These are phyloP conservation scores for Dendrobium huoshanense DNA, from an alignment of 106 monocot species.

Conservation along the genomic window DNA sequence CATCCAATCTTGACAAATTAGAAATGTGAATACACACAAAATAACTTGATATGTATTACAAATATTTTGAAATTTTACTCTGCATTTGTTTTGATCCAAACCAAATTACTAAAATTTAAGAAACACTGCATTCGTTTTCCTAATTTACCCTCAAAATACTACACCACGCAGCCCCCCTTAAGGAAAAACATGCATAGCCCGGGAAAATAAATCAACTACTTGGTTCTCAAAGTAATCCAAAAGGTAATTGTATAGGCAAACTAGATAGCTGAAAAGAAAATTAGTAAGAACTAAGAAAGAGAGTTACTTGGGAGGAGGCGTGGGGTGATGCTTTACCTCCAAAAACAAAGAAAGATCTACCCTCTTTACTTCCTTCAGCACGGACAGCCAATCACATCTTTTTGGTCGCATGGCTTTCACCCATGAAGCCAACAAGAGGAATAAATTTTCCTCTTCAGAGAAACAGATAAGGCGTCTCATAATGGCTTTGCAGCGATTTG, in stretches of 20 bases:
- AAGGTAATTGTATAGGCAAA: background rate
- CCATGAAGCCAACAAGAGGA: slow-evolving; percentile 58
- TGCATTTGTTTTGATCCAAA: too few species aligned
- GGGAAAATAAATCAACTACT: too few species aligned
- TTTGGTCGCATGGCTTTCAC: slow-evolving; percentile 70
- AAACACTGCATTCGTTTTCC: too few species aligned
- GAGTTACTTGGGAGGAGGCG: too few species aligned
- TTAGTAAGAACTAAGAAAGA: background rate
- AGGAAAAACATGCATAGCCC: background rate
- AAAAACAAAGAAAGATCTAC: slow-evolving; percentile 36
- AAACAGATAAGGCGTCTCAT: slow-evolving; percentile 68
- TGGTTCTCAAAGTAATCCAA: too few species aligned
- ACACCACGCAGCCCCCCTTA: too few species aligned
- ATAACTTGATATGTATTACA: too few species aligned
- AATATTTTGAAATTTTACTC: too few species aligned
- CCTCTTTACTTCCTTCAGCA: slow-evolving; percentile 70
- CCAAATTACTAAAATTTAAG: too few species aligned
- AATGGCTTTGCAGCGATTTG: slow-evolving; percentile 78
- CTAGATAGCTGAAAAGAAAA: slow-evolving; percentile 1
- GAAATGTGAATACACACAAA: too few species aligned
- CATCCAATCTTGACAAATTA: too few species aligned
- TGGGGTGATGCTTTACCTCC: slow-evolving; percentile 29
- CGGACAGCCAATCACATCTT: slow-evolving; percentile 79
- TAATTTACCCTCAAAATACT: too few species aligned
- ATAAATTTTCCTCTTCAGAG: slow-evolving; percentile 40